phyloP scores from a whole-genome alignment of 2,329 filamentous ascomycete genomes.

The Alternaria arbusti region DNA sequence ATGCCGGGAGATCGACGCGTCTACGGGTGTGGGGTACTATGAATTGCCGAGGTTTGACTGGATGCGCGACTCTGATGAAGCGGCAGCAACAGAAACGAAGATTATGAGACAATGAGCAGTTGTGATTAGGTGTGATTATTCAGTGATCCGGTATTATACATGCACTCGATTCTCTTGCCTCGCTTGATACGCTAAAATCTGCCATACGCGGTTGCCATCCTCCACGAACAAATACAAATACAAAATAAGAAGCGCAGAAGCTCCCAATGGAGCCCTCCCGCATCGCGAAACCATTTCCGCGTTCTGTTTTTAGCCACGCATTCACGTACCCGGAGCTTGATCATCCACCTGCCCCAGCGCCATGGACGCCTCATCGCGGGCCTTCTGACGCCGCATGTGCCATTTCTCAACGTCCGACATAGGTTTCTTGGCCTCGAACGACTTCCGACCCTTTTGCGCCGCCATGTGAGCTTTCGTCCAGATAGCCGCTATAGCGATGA shows the following conservation, averaged over 20 bases:
- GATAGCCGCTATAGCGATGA: neutral
- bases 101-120: neutral
- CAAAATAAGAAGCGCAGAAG: neutral
- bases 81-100: neutral
- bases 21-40: neutral
- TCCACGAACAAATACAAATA: neutral
- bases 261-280: neutral
- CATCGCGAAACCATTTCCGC: neutral
- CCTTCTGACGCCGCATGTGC: neutral
- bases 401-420: conserved; percentile 6
- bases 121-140: neutral
- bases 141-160: neutral
- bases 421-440: neutral
- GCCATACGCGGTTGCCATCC: neutral
- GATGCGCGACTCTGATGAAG: neutral
- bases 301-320: no score
- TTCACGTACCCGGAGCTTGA: neutral
- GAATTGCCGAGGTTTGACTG: neutral
- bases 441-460: neutral
- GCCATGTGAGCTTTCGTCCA: conserved; percentile 2
- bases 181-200: neutral
- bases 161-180: neutral
- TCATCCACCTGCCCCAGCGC: neutral
- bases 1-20: neutral
- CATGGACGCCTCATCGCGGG: neutral